Evolutionary conservation across 2,329 filamentous ascomycete species (phyloP), one percentile per base, ranked within the genome.

Genomic region (Thielaviopsis punctulata): DNA sequence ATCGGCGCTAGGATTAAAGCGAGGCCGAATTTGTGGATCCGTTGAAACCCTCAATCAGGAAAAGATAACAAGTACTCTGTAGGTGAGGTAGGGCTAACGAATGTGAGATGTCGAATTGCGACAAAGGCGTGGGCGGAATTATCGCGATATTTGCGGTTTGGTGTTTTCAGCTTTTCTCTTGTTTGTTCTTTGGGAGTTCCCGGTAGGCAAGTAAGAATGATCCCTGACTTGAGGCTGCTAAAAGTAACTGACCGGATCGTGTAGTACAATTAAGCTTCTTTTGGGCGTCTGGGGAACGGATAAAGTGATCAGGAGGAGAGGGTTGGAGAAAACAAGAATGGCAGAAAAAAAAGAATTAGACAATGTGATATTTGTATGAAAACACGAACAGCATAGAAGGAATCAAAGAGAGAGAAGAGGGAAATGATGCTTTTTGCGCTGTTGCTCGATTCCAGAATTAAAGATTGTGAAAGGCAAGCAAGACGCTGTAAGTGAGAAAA

Each of bases 401-500:
- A 39, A 7, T 15, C 3, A 18, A 39, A 39, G 15, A n/a, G 15
- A 39, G 15, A n/a, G 15, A 39, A 39, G 19, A 41, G n/a, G n/a
- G n/a, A 15, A n/a, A 19, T 19, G 36, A n/a, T n/a, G n/a, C n/a
- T n/a, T n/a, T 19, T 41, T 41, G 18, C 19, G 7, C 13, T 13
- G 7, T 7, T 21, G 36, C n/a, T 15, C 19, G 19, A 18, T 41
- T 41, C n/a, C 36, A 18, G n/a, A 19, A n/a, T 18, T 23, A 24
- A 18, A 48, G 15, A 12, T 18, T 51, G 30, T 21, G 33, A n/a
- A 15, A 21, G 12, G 27, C 19, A 41, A 44, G 36, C 22, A 45
- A 27, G 19, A 45, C n/a, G 49, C 3, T 21, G 48, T 33, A 36
- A 49, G 24, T 43, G 48, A 53, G 48, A 50, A 24, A 47, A 47